Evolutionary conservation across 345 rosid species (phyloP).

Genomic region (Eucalyptus shirleyi): DNA sequence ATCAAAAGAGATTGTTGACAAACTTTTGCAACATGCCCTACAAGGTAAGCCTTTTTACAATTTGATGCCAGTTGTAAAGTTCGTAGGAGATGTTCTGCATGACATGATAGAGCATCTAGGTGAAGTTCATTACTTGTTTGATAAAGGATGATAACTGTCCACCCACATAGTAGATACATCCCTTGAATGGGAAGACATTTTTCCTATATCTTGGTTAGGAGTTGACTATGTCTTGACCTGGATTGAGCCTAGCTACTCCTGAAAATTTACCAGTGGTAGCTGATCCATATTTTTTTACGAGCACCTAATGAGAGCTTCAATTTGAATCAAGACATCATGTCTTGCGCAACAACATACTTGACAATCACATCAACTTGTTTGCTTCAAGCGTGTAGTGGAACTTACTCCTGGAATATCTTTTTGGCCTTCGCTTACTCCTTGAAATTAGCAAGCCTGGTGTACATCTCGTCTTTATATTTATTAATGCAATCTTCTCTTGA

Average conservation of each 20-base stretch:
- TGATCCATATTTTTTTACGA: background rate
- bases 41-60: conserved; percentile 35
- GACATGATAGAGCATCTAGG: background rate
- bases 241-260: background rate
- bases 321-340: background rate
- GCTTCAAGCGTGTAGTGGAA: background rate
- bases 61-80: background rate
- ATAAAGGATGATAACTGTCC: background rate
- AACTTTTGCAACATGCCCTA: conserved; percentile 62
- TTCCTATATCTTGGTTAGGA: background rate
- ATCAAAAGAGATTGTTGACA: conserved; percentile 60
- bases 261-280: background rate
- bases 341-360: background rate
- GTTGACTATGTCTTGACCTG: background rate
- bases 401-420: background rate
- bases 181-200: background rate
- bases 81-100: background rate
- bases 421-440: background rate
- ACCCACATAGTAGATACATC: background rate
- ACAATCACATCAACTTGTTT: background rate
- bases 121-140: background rate
- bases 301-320: background rate
- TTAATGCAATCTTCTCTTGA: background rate
- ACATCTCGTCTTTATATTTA: background rate
- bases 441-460: background rate